Evolutionary conservation across 164 flowering plant species (phyloP).

Genomic region (Platanus orientalis): DNA sequence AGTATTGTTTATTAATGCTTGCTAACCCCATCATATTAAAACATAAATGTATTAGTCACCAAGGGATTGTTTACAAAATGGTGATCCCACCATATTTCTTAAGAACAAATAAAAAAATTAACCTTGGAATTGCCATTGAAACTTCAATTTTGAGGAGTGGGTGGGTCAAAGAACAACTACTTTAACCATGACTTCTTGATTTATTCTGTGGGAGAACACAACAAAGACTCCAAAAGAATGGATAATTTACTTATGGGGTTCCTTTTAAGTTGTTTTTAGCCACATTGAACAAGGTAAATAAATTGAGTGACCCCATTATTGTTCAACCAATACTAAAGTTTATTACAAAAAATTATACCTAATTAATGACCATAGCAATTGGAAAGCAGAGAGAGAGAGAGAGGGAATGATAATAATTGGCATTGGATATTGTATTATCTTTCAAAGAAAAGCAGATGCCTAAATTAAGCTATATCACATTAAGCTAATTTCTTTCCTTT

Average conservation of each 20-base stretch:
- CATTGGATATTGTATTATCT: not conserved
- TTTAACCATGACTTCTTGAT: not conserved
- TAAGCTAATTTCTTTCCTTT: not conserved
- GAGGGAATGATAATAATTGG: not conserved
- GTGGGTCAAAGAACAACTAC: too few relatives aligned
- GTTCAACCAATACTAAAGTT: too few relatives aligned
- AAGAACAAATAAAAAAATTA: not conserved
- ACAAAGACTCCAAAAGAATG: not conserved
- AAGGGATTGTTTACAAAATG: not conserved
- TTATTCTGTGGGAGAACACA: not conserved
- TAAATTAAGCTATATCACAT: not conserved
- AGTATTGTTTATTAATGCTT: too few relatives aligned
- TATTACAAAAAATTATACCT: too few relatives aligned
- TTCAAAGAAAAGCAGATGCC: not conserved
- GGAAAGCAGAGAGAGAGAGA: too few relatives aligned
- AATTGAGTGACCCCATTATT: not conserved
- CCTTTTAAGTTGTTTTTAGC: not conserved
- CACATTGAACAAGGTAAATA: not conserved
- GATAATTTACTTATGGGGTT: not conserved
- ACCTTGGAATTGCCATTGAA: constrained; percentile 3
- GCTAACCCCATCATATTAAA: not conserved
- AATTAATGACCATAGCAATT: too few relatives aligned
- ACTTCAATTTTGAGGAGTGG: too few relatives aligned
- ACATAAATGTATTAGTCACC: not conserved
- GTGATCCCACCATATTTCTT: constrained; percentile 1